Percentiles rank a stretch among this genome's conserved stretches.
These are phyloP conservation scores for Neofusicoccum ribis DNA, from an alignment of 2,329 filamentous ascomycete genomes.

Conservation along the genomic window DNA sequence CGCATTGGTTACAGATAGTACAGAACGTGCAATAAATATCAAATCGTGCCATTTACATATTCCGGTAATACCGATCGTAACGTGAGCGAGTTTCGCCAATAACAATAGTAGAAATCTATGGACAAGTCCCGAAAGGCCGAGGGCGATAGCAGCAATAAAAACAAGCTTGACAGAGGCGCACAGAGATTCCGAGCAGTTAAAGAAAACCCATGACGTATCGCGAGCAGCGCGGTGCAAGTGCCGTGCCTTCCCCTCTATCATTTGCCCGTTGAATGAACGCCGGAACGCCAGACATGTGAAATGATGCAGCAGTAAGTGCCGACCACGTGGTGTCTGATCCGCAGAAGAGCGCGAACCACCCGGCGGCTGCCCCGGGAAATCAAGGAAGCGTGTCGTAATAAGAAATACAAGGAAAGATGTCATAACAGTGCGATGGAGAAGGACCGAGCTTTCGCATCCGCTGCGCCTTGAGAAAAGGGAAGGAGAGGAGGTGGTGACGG, in stretches of 20 bases:
- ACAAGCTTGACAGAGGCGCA: not conserved
- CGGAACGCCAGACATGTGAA: slow-evolving; percentile 5
- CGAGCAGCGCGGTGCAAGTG: not conserved
- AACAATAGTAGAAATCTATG: not conserved
- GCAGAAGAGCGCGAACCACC: not conserved
- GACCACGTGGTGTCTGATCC: not conserved
- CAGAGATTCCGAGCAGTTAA: not conserved
- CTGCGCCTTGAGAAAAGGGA: not conserved
- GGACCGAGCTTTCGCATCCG: slow-evolving; percentile 4
- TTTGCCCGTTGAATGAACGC: not conserved
- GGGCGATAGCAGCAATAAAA: not conserved
- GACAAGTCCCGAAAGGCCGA: not conserved
- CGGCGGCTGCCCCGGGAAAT: not conserved
- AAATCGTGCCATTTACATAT: slow-evolving; percentile 11
- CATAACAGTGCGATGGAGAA: not conserved
- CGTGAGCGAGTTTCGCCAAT: too few relatives aligned
- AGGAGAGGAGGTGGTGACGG: not conserved
- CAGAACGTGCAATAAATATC: not conserved
- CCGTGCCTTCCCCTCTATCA: not conserved
- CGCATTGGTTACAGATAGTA: not conserved
- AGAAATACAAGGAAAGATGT: not conserved
- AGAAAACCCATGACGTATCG: not conserved
- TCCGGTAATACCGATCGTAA: not conserved
- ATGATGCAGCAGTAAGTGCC: not conserved
- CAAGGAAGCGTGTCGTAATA: slow-evolving; percentile 11